Conservation (phyloP, 208 protist species). For the Porcisia deanei region DNA sequence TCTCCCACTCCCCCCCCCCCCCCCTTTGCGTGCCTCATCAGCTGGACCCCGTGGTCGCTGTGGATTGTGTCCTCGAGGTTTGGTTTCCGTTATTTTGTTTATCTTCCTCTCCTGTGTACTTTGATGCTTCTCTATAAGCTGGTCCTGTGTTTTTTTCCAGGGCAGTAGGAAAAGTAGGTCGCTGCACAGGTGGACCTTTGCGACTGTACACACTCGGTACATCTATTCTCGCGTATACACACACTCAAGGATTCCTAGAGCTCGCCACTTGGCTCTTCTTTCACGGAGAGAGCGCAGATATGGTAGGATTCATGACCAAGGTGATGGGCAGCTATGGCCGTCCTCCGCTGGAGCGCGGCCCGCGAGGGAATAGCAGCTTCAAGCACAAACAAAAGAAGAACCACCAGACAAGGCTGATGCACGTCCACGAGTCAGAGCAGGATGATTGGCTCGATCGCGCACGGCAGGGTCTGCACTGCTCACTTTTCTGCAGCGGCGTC, state of each 20-base stretch:
- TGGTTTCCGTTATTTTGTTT: no score
- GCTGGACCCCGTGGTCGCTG: no score
- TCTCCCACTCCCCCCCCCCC: no score
- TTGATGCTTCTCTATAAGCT: background rate
- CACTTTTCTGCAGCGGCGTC: constrained; percentile 73
- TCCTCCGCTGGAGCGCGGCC: constrained; percentile 42
- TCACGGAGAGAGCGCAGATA: background rate
- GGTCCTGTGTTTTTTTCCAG: background rate
- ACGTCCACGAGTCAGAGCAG: constrained; percentile 74
- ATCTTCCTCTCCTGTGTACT: background rate
- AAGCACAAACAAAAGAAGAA: constrained; percentile 35
- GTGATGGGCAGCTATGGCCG: constrained; percentile 35
- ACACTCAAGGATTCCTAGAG: background rate
- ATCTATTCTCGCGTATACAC: no score
- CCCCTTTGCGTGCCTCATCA: no score
- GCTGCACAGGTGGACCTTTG: background rate
- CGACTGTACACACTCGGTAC: background rate
- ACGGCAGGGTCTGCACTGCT: constrained; percentile 79
- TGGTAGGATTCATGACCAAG: constrained; percentile 11
- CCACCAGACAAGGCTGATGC: constrained; percentile 37
- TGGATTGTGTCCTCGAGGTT: no score
- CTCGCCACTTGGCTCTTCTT: no score
- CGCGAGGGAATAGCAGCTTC: constrained; percentile 4
- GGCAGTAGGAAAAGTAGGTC: background rate
- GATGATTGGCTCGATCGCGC: constrained; percentile 73